Conservation (phyloP, 1,284 basidiomycete genomes). For the Trichosporon coremiiforme region DNA sequence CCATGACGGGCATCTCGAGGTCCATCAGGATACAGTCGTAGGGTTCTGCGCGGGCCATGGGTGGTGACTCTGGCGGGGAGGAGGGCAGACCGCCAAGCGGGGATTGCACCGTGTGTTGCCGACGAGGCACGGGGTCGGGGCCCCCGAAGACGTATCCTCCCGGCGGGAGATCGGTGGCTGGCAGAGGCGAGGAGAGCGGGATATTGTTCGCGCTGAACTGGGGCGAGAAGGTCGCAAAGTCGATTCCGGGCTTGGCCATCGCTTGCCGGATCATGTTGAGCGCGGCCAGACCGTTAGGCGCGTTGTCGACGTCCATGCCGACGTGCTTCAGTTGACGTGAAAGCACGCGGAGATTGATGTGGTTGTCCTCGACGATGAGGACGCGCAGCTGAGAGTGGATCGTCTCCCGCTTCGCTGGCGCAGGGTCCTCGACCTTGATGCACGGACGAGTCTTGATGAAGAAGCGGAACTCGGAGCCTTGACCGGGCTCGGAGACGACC, state of each 20-base stretch:
- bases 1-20: conserved; percentile 52
- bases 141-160: not conserved
- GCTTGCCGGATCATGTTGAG: conserved; percentile 52
- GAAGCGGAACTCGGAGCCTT: conserved; percentile 56
- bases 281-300: conserved; percentile 57
- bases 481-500: conserved; percentile 33
- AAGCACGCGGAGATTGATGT: conserved; percentile 48
- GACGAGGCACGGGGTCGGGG: not conserved
- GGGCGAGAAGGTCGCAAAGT: conserved; percentile 7
- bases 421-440: not conserved
- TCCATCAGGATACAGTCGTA: conserved; percentile 56
- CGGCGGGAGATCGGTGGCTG: not conserved
- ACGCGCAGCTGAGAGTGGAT: conserved; percentile 27
- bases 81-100: not conserved
- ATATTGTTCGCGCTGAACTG: not conserved
- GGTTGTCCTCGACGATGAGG: conserved; percentile 48
- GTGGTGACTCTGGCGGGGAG: conserved; percentile 24
- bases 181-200: not conserved
- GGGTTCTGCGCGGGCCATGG: conserved; percentile 5
- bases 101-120: not conserved
- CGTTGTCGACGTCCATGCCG: conserved; percentile 22
- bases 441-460: conserved; percentile 33
- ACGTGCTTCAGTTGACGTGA: conserved; percentile 30
- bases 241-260: conserved; percentile 24
- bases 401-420: not conserved